These are phyloP conservation scores for Sarcocystis neurona DNA, from an alignment of 169 alveolate species.

Conservation along the genomic window DNA sequence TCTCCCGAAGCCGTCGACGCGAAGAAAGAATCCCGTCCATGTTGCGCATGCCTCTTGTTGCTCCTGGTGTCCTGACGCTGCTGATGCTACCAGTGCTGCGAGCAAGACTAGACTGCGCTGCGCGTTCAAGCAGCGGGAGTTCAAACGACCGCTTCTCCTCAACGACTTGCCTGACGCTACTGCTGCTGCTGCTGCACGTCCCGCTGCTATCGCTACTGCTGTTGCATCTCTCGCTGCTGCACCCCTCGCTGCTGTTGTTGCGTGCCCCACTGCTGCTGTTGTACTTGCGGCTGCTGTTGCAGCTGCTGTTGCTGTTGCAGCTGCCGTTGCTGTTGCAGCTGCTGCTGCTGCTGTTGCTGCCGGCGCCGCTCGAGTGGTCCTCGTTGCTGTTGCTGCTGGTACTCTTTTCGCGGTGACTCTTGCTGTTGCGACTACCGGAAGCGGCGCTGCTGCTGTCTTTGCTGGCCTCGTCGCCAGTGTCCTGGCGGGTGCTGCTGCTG, in stretches of 20 bases:
- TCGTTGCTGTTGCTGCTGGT: background rate
- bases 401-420: background rate
- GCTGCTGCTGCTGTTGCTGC: slow-evolving; percentile 23
- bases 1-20: no score
- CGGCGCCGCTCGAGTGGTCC: background rate
- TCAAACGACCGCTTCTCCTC: background rate
- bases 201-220: background rate
- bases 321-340: slow-evolving; percentile 22
- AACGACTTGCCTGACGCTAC: background rate
- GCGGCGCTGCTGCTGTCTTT: no score
- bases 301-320: slow-evolving; percentile 42
- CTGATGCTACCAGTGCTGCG: slow-evolving; percentile 30
- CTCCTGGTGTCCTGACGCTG: background rate
- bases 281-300: slow-evolving; percentile 3
- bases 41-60: no score
- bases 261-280: background rate
- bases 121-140: background rate
- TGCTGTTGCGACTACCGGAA: slow-evolving; percentile 1
- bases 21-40: no score
- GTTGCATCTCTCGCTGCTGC: background rate
- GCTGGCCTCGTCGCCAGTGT: no score
- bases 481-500: background rate
- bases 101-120: background rate
- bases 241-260: slow-evolving; percentile 2
- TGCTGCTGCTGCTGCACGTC: background rate